phyloP scores from a whole-genome alignment of 2,329 filamentous ascomycete genomes.

The Aspergillus unguis region DNA sequence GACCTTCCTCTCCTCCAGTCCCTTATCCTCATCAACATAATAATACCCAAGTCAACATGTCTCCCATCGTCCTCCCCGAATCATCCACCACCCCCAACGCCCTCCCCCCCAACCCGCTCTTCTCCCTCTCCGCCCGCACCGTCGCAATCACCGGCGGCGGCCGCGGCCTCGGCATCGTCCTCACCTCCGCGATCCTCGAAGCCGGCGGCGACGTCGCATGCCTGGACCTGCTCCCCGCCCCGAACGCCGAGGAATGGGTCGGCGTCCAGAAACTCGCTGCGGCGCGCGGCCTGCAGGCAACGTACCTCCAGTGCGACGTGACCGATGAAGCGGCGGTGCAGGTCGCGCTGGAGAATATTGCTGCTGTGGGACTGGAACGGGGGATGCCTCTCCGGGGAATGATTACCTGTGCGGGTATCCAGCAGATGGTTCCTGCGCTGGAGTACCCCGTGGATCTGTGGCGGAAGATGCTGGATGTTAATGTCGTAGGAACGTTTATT shows the following conservation, averaged over 20 bases:
- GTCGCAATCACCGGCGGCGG: slow-evolving; percentile 50
- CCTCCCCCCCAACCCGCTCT: slow-evolving; percentile 30
- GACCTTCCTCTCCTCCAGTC: neutral
- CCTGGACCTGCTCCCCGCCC: slow-evolving; percentile 43
- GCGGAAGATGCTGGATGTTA: slow-evolving; percentile 35
- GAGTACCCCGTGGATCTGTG: slow-evolving; percentile 44
- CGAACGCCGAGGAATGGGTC: slow-evolving; percentile 39
- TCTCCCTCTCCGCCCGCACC: slow-evolving; percentile 45
- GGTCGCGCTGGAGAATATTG: slow-evolving; percentile 36
- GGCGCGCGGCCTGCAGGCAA: slow-evolving; percentile 32
- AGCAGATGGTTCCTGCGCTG: slow-evolving; percentile 47
- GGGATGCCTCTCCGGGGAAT: slow-evolving; percentile 25
- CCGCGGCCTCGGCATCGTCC: slow-evolving; percentile 51
- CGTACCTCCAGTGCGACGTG: slow-evolving; percentile 48
- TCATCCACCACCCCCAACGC: slow-evolving; percentile 15
- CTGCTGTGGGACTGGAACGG: slow-evolving; percentile 19
- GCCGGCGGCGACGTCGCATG: slow-evolving; percentile 51
- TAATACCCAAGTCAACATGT: neutral
- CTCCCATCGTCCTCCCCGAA: slow-evolving; percentile 17
- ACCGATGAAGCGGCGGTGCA: slow-evolving; percentile 45
- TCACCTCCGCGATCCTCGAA: slow-evolving; percentile 50
- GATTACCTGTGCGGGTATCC: slow-evolving; percentile 51
- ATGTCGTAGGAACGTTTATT: slow-evolving; percentile 38
- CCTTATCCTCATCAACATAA: neutral
- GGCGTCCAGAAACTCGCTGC: slow-evolving; percentile 42